Base-by-base conservation (phyloP, 2,329 filamentous ascomycete genomes). In the Moelleriella libera region DNA sequence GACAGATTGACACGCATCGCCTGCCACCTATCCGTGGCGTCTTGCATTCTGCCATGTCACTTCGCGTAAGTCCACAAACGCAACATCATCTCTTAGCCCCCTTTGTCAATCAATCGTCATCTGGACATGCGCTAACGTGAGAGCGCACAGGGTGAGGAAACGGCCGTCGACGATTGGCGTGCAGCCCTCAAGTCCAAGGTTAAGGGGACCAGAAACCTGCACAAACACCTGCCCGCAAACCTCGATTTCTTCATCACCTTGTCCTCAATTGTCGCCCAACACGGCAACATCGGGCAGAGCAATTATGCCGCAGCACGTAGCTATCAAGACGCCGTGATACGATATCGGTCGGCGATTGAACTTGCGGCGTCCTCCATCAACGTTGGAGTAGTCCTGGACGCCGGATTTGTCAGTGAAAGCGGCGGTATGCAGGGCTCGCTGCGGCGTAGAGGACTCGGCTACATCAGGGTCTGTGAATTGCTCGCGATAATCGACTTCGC, bases 121-220 rank as follows among this genome's bases (percentile, higher is more conserved):
- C 21, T 42, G 41, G n/a, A 14, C 21, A 42, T 45, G 31, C 37
- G 39, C 43, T 34, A 5, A 45, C 30, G 40, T 41, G 10, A 41
- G 40, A n/a, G 40, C 40, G 5, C 31, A 40, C 28, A 60, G 55
- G 62, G 67, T 21, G 53, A 59, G 3, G 55, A 63, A 29, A 70
- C 72, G 65, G 59, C 54, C 2, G 48, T 59, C 9, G 50, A 62
- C 1, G 55, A 66, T n/a, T 71, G 65, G 64, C 50, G 56, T 4
- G 50, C 53, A 1, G 55, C 61, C 3, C 67, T 4, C 74, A 74
- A 53, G 60, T 21, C 40, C 40, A 41, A 41, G 14, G 14, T 67
- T 1, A 47, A 58, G 8, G 69, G 68, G 5, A 67, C 66, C 5
- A 65, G 60, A 62, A 72, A 74, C 47, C 55, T 72, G 5, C 64